Evolutionary conservation across 139 green algal species (phyloP).

Genomic region (Diplosphaera chodatii): DNA sequence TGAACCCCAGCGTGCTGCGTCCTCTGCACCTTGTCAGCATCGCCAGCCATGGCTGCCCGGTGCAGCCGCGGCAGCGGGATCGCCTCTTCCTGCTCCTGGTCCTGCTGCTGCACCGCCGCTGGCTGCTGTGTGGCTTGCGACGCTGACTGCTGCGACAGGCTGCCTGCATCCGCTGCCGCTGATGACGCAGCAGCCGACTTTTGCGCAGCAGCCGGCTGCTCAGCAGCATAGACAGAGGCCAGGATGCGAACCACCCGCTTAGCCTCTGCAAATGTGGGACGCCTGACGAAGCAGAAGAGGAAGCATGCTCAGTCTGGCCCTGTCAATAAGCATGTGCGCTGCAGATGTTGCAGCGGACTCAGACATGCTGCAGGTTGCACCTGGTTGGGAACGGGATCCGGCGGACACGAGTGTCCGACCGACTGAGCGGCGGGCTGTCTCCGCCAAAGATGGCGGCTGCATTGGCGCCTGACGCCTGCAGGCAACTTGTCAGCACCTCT

Average conservation of each 20-base stretch:
- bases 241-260: conserved; percentile 61
- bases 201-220: not conserved
- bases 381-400: conserved; percentile 46
- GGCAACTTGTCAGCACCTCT: no score
- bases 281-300: conserved; percentile 43
- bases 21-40: not conserved
- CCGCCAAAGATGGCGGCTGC: conserved; percentile 35
- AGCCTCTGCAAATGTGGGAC: conserved; percentile 80
- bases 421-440: conserved; percentile 23
- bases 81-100: conserved; percentile 11
- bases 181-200: not conserved
- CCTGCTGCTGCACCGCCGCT: not conserved
- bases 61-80: conserved; percentile 25
- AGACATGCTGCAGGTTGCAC: not conserved
- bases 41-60: not conserved
- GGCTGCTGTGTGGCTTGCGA: not conserved
- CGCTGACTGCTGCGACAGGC: no score
- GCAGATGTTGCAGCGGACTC: no score
- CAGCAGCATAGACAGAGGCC: conserved; percentile 40
- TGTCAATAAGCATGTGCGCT: not conserved
- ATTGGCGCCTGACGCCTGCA: conserved; percentile 45
- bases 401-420: conserved; percentile 51
- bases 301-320: not conserved
- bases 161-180: not conserved
- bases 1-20: no score